These are phyloP conservation scores for Cladophialophora immunda DNA, from an alignment of 2,329 filamentous ascomycete genomes.

Conservation along the genomic window DNA sequence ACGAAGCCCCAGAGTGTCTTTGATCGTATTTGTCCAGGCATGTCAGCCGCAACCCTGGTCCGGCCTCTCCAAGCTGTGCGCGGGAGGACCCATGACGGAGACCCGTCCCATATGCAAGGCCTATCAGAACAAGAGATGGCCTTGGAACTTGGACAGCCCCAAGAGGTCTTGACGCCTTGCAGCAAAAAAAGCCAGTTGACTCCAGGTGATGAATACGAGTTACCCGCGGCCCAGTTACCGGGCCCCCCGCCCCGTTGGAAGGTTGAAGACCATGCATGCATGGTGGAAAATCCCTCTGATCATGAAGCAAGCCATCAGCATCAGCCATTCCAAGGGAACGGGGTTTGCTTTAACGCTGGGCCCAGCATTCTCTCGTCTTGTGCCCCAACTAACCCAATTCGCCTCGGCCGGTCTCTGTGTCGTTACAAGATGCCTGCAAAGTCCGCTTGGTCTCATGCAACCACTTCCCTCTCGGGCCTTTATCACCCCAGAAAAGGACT, in stretches of 20 bases:
- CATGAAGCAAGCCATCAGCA: slow-evolving; percentile 25
- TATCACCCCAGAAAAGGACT: slow-evolving; percentile 30
- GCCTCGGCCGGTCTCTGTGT: slow-evolving; percentile 18
- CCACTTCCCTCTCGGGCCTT: slow-evolving; percentile 23
- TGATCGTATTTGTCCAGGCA: slow-evolving; percentile 10
- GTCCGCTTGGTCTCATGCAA: slow-evolving; percentile 27
- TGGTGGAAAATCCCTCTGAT: slow-evolving; percentile 12
- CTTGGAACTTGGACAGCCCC: slow-evolving; percentile 13
- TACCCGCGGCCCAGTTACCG: slow-evolving; percentile 31
- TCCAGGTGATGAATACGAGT: slow-evolving; percentile 31
- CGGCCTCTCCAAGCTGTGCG: slow-evolving; percentile 22
- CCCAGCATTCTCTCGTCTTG: slow-evolving; percentile 8
- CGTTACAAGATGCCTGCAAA: slow-evolving; percentile 34
- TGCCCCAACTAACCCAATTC: slow-evolving; percentile 24
- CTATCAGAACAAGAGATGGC: slow-evolving; percentile 11
- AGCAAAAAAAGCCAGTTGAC: slow-evolving; percentile 15
- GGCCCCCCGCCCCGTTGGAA: slow-evolving; percentile 17
- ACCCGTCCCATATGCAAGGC: slow-evolving; percentile 15
- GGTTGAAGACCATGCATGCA: slow-evolving; percentile 14
- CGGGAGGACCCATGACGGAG: slow-evolving; percentile 32
- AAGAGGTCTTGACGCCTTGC: slow-evolving; percentile 16
- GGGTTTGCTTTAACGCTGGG: neutral
- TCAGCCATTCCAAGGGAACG: slow-evolving; percentile 3
- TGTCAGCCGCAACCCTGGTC: slow-evolving; percentile 25
- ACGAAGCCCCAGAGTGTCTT: slow-evolving; percentile 17